Evolutionary conservation across 768 basidiomycete species (phyloP).

Genomic region (Baorangia bicolor): DNA sequence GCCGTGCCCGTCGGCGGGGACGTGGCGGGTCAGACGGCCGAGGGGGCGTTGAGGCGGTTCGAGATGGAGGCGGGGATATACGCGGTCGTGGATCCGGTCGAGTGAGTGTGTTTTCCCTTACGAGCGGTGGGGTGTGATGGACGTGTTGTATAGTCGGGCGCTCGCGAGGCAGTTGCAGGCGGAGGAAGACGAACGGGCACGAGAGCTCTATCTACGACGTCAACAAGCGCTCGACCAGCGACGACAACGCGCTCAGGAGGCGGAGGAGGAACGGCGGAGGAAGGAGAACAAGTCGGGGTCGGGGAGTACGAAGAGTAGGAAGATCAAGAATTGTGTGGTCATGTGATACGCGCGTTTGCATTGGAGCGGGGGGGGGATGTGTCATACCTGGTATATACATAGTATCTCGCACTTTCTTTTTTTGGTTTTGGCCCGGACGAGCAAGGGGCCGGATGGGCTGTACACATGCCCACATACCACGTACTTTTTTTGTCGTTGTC

Average conservation of each 20-base stretch:
- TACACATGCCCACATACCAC: too few species aligned
- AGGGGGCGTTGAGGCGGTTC: slow-evolving; percentile 52
- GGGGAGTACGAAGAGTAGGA: slow-evolving; percentile 36
- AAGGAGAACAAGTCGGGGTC: slow-evolving; percentile 19
- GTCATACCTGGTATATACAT: too few species aligned
- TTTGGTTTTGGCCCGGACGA: too few species aligned
- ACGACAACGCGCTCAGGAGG: slow-evolving; percentile 11
- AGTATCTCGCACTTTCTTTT: too few species aligned
- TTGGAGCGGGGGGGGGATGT: too few species aligned
- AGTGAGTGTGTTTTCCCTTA: too few species aligned
- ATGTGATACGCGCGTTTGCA: background rate
- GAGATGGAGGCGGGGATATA: slow-evolving; percentile 45
- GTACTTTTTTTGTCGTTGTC: too few species aligned
- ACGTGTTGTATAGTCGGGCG: slow-evolving; percentile 59
- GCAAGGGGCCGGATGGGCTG: too few species aligned
- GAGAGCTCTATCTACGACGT: slow-evolving; percentile 35
- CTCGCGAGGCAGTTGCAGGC: slow-evolving; percentile 77
- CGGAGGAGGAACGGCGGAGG: slow-evolving; percentile 20
- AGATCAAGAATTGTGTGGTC: slow-evolving; percentile 52
- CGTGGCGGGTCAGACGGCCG: slow-evolving; percentile 70
- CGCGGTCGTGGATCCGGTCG: slow-evolving; percentile 47
- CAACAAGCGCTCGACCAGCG: slow-evolving; percentile 31
- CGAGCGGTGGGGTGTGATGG: too few species aligned
- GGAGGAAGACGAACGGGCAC: slow-evolving; percentile 67
- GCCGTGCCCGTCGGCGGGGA: slow-evolving; percentile 77